Evolutionary conservation across 148 eudicot genomes (phyloP).

Genomic region (Rhododendron henanense): DNA sequence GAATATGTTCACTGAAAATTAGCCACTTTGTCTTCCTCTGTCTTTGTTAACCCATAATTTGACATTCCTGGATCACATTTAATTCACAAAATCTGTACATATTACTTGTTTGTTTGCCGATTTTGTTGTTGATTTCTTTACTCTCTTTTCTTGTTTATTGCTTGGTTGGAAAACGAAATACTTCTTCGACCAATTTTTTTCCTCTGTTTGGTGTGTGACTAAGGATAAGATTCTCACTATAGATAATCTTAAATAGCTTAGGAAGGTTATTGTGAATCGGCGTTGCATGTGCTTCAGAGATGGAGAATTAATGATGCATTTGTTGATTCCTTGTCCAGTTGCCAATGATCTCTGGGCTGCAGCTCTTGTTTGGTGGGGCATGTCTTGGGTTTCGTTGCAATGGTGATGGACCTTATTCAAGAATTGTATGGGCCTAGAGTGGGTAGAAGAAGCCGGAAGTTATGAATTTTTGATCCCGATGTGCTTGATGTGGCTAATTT

Average conservation of each 20-base stretch:
- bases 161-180: background rate
- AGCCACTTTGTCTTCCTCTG: background rate
- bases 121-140: background rate
- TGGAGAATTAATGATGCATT: background rate
- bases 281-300: background rate
- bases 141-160: background rate
- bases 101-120: background rate
- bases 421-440: background rate
- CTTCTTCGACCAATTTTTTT: background rate
- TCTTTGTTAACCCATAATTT: background rate
- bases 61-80: background rate
- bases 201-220: background rate
- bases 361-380: background rate
- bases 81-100: background rate
- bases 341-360: background rate
- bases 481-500: too few species aligned
- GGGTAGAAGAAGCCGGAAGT: background rate
- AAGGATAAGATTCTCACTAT: background rate
- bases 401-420: background rate
- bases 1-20: background rate
- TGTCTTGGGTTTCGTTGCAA: background rate
- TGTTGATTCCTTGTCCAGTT: background rate
- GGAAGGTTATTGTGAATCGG: background rate
- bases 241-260: background rate
- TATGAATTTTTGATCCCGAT: too few species aligned